Conservation (phyloP, 371 early-diverging fungal genomes). For the Lichtheimia corymbifera region DNA sequence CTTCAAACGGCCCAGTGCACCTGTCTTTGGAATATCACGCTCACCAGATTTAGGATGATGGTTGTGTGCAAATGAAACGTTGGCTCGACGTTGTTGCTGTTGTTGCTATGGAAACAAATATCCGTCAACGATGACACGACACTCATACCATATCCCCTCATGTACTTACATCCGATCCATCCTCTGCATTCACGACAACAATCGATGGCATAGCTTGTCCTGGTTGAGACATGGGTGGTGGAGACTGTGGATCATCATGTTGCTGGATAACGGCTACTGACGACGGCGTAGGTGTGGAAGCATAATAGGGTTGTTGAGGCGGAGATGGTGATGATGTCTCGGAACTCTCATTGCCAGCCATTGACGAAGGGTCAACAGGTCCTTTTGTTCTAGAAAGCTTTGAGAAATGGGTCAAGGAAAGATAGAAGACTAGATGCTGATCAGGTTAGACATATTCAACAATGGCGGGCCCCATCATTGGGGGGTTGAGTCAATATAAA, state of each 20-base stretch:
- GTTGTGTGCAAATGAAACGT: constrained; percentile 21
- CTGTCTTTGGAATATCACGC: constrained; percentile 67
- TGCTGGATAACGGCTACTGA: constrained; percentile 3
- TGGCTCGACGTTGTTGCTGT: constrained; percentile 10
- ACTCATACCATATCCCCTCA: neutral
- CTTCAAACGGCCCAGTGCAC: constrained; percentile 77
- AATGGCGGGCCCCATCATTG: neutral
- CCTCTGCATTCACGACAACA: constrained; percentile 10
- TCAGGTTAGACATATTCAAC: neutral
- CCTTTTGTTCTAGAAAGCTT: constrained; percentile 17
- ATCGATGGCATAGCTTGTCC: constrained; percentile 5
- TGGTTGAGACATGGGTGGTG: neutral
- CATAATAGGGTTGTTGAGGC: constrained; percentile 8
- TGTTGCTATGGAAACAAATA: constrained; percentile 1
- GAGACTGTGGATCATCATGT: neutral
- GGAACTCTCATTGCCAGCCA: constrained; percentile 4
- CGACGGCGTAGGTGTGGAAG: constrained; percentile 9
- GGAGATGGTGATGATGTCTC: constrained; percentile 8
- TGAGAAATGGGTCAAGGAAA: neutral
- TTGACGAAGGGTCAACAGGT: constrained; percentile 1
- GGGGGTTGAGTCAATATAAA: neutral
- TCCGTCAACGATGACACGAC: neutral
- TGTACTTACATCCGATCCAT: constrained; percentile 9
- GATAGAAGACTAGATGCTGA: neutral
- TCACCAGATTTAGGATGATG: constrained; percentile 29